Base-by-base conservation (phyloP, 352 stramenopile species). In the Detonula confervacea region DNA sequence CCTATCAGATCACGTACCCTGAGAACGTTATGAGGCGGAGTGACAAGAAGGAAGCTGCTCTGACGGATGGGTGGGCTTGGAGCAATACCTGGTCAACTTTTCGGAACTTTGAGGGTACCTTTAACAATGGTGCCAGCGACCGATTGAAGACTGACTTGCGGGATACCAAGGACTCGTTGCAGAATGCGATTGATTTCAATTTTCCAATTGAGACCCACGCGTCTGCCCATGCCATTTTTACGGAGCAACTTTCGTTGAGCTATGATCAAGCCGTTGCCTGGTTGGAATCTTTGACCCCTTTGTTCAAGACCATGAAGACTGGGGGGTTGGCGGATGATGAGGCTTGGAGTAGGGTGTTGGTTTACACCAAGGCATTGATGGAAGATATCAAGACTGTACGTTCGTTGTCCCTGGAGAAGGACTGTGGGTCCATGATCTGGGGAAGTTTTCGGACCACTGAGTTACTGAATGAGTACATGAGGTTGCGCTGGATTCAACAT, bases 301-400 rank as follows among this genome's bases (percentile, higher is more conserved):
- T 69, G 27, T 69, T 57, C 27, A 27, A 47, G 9, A 11, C 44
- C 11, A 39, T 71, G 44, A 37, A 24, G 18, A 78, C 12, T 85
- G 86, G 0, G 95, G 89, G 80, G 97, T 97, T 12, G 94, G 87
- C 3, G 97, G 83, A 79, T 98, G 96, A 71, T 97, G 96, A 42
- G 96, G 96, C 56, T 97, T 93, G 57, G 98, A 86, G 79, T 98
- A 98, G 35, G 91, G 96, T 4, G 97, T 96, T 64, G 5, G 42
- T 72, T 22, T 78, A 57, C 27, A 25, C 25, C 14, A 65, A 51
- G 35, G 69, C 47, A 12, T 20, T 72, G 20, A 37, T 79, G 7
- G 44, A 39, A 12, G 44, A 42, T 12, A 46, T 77, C 30, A 11
- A 46, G 3, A 30, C 44, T 8, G 51, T 65, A 0, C 33, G 52